phyloP scores from a whole-genome alignment of 129 eudicot species.

The Scalesia atractyloides region DNA sequence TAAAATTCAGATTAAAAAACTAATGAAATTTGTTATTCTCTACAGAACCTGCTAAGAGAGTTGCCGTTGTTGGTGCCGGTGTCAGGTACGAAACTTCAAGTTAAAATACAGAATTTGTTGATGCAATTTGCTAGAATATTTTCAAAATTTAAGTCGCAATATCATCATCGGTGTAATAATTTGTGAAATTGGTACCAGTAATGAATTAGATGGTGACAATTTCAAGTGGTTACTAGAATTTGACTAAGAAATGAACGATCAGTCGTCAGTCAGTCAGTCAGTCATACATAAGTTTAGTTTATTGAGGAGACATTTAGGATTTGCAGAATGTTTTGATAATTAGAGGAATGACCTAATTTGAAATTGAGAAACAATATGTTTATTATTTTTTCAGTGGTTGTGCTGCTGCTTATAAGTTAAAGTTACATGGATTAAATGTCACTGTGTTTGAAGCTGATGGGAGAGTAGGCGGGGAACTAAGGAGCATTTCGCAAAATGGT shows the following conservation, averaged over 20 bases:
- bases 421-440: conserved; percentile 69
- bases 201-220: not conserved
- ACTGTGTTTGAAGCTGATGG: conserved; percentile 89
- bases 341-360: too few species aligned
- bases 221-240: not conserved
- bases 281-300: not conserved
- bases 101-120: not conserved
- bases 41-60: conserved; percentile 66
- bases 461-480: conserved; percentile 86
- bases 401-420: conserved; percentile 94
- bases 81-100: conserved; percentile 54
- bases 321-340: not conserved
- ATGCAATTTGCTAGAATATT: not conserved
- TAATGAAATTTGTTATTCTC: not conserved
- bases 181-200: conserved; percentile 13
- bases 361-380: not conserved
- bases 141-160: conserved; percentile 1
- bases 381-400: conserved; percentile 63
- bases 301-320: not conserved
- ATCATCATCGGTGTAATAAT: not conserved
- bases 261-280: too few species aligned
- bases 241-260: not conserved
- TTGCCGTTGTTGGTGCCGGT: conserved; percentile 97
- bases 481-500: conserved; percentile 71
- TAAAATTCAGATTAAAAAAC: not conserved